Base-by-base conservation (phyloP, 441 rosid species). In the Gossypium trilobum region DNA sequence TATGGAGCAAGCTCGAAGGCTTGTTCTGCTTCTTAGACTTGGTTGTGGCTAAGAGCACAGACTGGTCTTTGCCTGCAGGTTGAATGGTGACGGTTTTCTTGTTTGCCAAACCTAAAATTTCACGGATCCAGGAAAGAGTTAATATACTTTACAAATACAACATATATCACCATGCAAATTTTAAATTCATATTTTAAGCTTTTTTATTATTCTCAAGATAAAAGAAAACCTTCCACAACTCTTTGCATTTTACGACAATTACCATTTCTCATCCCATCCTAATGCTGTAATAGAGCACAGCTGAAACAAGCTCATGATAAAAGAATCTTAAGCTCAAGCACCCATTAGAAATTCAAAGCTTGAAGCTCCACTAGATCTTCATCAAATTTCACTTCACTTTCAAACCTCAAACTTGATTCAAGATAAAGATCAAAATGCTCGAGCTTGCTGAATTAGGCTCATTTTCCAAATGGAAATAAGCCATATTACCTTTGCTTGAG, bases 41-140 rank as follows among this genome's bases (percentile, higher is more conserved):
- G 13, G 88, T 84, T 2, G 93, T 91, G 2, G 92, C 90, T 7
- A 93, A 82, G 59, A 88, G 76, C 71, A 90, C 89, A 61, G 84
- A 82, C 72, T 81, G 84, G 6, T 91, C 98, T 73, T 86, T 85
- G 27, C 79, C 91, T 54, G 81, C 85, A 4, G 82, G 70, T 83
- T 89, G 91, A 79, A 93, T 89, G 23, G 85, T 84, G 6, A 91
- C 90, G 0, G 98, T 90, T 78, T 91, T 90, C 73, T 83, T 80
- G 84, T 91, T 93, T 36, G 97, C 91, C 84, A 89, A 79, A 16
- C 96, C 96, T 91, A 67, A 71, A 17, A 1, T 67, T 4, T 5
- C 70, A 70, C 69, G 31, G 8, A 7, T 50, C 39, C 42, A 14
- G 22, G 2, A 3, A 25, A 48, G 14, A 14, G 14, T n/a, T 57